These are phyloP conservation scores for Abrus precatorius DNA, from an alignment of 306 rosid species.

Conservation along the genomic window DNA sequence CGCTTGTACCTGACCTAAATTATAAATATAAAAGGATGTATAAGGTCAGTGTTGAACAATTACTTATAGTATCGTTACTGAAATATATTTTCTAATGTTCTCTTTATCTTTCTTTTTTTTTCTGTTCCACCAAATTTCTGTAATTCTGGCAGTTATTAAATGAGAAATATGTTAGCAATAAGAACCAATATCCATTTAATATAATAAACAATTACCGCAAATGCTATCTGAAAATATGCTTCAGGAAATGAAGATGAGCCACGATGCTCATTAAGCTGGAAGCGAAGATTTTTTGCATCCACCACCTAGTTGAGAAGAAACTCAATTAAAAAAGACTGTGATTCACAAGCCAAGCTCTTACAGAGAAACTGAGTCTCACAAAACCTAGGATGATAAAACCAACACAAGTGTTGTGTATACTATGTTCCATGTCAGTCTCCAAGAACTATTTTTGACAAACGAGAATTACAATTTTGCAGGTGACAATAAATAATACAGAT, in stretches of 20 bases:
- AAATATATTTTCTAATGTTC: conserved; percentile 23
- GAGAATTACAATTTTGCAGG: conserved; percentile 18
- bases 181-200: conserved; percentile 28
- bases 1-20: not conserved
- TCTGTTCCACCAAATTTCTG: not conserved
- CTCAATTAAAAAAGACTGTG: conserved; percentile 27
- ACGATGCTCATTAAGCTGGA: conserved; percentile 74
- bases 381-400: not conserved
- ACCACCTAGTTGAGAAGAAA: conserved; percentile 70
- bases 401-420: not conserved
- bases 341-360: conserved; percentile 11
- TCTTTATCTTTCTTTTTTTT: conserved; percentile 1
- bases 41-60: conserved; percentile 13
- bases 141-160: conserved; percentile 13
- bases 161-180: not conserved
- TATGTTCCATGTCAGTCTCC: not conserved
- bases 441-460: conserved; percentile 17
- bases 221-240: conserved; percentile 88
- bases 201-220: conserved; percentile 70
- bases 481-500: conserved; percentile 18
- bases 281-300: conserved; percentile 86
- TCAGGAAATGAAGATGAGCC: conserved; percentile 86
- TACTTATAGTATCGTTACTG: conserved; percentile 19
- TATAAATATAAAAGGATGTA: conserved; percentile 19
- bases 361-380: not conserved